Evolutionary conservation across 768 basidiomycete genomes (phyloP).

Genomic region (Postia placenta): DNA sequence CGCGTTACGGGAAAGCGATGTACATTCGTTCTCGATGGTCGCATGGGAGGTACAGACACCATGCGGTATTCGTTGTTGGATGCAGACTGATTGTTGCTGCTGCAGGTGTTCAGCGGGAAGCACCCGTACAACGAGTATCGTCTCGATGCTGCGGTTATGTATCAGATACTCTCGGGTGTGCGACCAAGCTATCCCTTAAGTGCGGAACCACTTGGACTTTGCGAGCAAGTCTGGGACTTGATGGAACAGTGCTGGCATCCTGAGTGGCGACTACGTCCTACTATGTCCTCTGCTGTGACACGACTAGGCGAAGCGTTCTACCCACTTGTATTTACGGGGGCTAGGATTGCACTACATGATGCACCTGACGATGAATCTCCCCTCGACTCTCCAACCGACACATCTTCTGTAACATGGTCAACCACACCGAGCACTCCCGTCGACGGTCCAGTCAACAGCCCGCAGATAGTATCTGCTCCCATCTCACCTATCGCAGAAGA

Average conservation of each 20-base stretch:
- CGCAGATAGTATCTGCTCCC: too few relatives aligned
- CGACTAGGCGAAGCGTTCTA: background rate
- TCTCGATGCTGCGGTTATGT: background rate
- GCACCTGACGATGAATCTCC: too few relatives aligned
- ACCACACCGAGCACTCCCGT: too few relatives aligned
- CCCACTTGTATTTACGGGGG: background rate
- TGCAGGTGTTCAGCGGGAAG: conserved; percentile 3
- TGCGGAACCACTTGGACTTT: background rate
- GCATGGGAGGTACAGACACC: conserved; percentile 14
- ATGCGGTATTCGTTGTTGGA: background rate
- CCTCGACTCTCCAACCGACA: too few relatives aligned
- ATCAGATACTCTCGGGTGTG: background rate
- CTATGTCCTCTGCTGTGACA: background rate
- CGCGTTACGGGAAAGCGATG: conserved; percentile 10
- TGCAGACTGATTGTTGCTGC: background rate
- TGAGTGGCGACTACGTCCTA: background rate
- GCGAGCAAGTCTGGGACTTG: conserved; percentile 1
- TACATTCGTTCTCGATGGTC: conserved; percentile 15
- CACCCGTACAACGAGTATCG: background rate
- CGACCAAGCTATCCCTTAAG: background rate
- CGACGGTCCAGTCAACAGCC: too few relatives aligned
- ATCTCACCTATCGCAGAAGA: too few relatives aligned
- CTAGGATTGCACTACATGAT: too few relatives aligned
- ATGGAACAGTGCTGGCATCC: conserved; percentile 7
- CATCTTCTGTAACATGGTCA: too few relatives aligned